A percentile compares a stretch with the other conserved stretches of the same genome.
Evolutionary conservation across 164 flowering plant species (phyloP).

Genomic region (Kingdonia uniflora): DNA sequence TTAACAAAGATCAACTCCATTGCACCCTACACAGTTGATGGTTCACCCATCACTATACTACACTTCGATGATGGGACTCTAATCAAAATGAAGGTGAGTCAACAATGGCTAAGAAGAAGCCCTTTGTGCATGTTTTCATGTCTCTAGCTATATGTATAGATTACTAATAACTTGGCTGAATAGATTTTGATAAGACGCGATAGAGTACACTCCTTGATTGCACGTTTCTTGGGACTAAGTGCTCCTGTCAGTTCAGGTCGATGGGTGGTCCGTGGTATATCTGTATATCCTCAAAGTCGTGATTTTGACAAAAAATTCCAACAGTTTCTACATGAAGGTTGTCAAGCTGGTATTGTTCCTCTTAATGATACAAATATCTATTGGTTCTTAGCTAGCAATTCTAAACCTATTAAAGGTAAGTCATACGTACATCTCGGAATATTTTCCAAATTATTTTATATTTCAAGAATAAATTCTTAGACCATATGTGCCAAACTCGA

Average conservation of each 20-base stretch:
- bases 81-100: too few relatives aligned
- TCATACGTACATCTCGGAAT: background rate
- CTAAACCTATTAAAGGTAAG: conserved; percentile 4
- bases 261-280: conserved; percentile 31
- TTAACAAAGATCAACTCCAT: conserved; percentile 28
- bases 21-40: conserved; percentile 7
- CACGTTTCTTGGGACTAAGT: conserved; percentile 33
- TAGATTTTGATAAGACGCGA: conserved; percentile 51
- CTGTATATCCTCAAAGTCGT: conserved; percentile 36
- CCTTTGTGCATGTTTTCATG: too few relatives aligned
- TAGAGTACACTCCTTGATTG: conserved; percentile 46
- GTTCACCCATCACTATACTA: background rate
- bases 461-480: too few relatives aligned
- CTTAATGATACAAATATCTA: conserved; percentile 25
- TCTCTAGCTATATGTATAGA: too few relatives aligned
- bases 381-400: conserved; percentile 24
- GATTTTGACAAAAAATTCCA: conserved; percentile 21
- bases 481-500: too few relatives aligned
- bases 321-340: conserved; percentile 17
- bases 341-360: conserved; percentile 27
- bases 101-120: too few relatives aligned
- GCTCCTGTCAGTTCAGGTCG: conserved; percentile 33
- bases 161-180: background rate
- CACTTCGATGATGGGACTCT: too few relatives aligned
- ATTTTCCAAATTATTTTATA: too few relatives aligned